Conservation (phyloP, 805 yeast species). For the Yamadazyma endophytica region DNA sequence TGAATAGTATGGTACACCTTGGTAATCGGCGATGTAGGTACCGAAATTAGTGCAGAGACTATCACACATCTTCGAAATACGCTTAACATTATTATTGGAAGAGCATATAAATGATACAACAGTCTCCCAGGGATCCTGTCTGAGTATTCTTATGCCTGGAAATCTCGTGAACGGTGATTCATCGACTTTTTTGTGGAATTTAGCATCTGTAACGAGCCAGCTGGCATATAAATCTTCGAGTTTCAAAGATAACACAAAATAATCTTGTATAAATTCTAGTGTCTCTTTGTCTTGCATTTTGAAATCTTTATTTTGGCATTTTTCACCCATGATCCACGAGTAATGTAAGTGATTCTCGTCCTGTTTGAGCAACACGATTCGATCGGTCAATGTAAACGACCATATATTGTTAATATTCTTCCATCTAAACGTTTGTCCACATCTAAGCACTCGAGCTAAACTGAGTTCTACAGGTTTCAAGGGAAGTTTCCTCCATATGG, state of each 20-base stretch:
- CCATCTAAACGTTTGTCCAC: conserved; percentile 89
- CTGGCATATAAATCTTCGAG: conserved; percentile 49
- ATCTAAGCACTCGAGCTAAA: conserved; percentile 63
- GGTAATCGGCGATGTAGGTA: conserved; percentile 44
- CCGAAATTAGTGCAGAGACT: conserved; percentile 72
- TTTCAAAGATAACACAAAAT: conserved; percentile 63
- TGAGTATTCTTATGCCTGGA: conserved; percentile 74
- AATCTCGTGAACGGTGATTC: conserved; percentile 35
- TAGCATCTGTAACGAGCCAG: conserved; percentile 58
- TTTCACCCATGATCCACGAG: conserved; percentile 31
- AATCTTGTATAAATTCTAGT: conserved; percentile 51
- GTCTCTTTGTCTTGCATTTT: conserved; percentile 20
- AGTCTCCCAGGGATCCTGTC: conserved; percentile 98
- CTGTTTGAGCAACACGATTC: conserved; percentile 65
- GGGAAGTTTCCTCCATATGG: conserved; percentile 20
- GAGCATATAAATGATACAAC: conserved; percentile 88
- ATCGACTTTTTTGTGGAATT: conserved; percentile 34
- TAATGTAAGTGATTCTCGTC: conserved; percentile 49
- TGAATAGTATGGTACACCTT: conserved; percentile 56
- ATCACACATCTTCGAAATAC: conserved; percentile 92
- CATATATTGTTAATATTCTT: conserved; percentile 57
- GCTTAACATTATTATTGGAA: conserved; percentile 90
- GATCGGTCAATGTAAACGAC: conserved; percentile 58
- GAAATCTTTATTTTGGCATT: conserved; percentile 2
- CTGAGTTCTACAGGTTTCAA: conserved; percentile 42